Conservation (phyloP, 2,329 filamentous ascomycete species). For the Shiraia bambusicola region DNA sequence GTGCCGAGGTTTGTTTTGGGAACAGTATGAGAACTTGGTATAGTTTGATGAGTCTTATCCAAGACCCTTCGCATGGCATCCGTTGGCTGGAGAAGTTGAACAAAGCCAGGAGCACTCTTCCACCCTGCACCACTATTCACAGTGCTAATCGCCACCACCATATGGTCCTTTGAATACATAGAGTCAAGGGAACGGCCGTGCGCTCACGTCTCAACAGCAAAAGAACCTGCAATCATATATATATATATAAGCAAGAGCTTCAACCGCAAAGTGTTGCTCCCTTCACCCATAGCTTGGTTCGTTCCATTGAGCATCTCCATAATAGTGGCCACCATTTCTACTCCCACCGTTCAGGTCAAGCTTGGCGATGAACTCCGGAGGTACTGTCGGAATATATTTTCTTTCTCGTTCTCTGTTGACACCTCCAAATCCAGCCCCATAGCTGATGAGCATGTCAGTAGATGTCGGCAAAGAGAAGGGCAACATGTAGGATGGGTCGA, state of each 20-base stretch:
- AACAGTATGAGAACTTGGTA: no score
- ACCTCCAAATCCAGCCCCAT: slow-evolving; percentile 91
- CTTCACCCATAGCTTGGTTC: slow-evolving; percentile 39
- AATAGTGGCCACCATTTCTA: slow-evolving; percentile 34
- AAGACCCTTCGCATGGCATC: no score
- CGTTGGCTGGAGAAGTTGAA: no score
- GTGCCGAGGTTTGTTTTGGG: no score
- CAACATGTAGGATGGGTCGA: slow-evolving; percentile 89
- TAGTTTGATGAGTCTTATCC: no score
- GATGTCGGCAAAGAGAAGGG: slow-evolving; percentile 94
- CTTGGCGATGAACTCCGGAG: slow-evolving; percentile 87
- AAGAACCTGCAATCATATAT: not conserved
- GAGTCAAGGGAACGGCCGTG: no score
- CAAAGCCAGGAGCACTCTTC: no score
- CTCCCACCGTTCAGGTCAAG: slow-evolving; percentile 62
- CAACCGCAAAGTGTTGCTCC: not conserved
- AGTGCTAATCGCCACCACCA: no score
- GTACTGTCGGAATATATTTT: slow-evolving; percentile 94
- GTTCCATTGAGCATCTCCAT: slow-evolving; percentile 37
- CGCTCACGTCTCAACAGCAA: no score
- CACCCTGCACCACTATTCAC: no score
- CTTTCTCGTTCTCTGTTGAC: slow-evolving; percentile 86
- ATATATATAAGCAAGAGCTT: slow-evolving; percentile 7
- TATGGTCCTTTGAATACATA: no score
- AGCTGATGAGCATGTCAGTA: slow-evolving; percentile 95